Evolutionary conservation across 257 asterid species (phyloP).

Genomic region (Linderniella brevidens): DNA sequence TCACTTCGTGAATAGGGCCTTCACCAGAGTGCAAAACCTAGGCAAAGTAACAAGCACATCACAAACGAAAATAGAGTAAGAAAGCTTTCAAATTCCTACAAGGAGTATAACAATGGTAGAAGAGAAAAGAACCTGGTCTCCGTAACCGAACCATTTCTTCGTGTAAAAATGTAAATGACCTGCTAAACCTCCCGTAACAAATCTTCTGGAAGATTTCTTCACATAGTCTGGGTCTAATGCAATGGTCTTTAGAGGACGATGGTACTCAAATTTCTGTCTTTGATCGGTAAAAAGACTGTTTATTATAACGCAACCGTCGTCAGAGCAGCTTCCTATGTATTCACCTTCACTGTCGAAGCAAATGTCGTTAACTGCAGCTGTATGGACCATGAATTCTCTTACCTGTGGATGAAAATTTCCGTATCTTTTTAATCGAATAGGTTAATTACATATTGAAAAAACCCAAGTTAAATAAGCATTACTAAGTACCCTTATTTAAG

Average conservation of each 20-base stretch:
- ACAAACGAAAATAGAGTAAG: conserved; percentile 3
- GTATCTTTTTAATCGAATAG: conserved; percentile 12
- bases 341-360: conserved; percentile 92
- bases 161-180: conserved; percentile 70
- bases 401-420: conserved; percentile 36
- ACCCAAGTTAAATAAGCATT: conserved; percentile 6
- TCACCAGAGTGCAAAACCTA: conserved; percentile 97
- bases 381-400: conserved; percentile 69
- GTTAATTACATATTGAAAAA: conserved; percentile 1
- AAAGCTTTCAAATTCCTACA: conserved; percentile 10
- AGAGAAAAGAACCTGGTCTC: conserved; percentile 67
- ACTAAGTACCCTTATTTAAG: no score
- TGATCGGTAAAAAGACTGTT: conserved; percentile 84
- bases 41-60: conserved; percentile 15
- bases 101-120: conserved; percentile 13
- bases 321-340: conserved; percentile 98
- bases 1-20: conserved; percentile 93
- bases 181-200: conserved; percentile 95
- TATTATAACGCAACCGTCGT: conserved; percentile 90
- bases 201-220: conserved; percentile 82
- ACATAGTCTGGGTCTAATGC: conserved; percentile 92
- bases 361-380: conserved; percentile 93
- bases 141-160: conserved; percentile 91
- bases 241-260: conserved; percentile 91
- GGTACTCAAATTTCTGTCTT: conserved; percentile 82